Conservation (phyloP, 1,139 yeast species). For the Yamadazyma spencermartinsiae region DNA sequence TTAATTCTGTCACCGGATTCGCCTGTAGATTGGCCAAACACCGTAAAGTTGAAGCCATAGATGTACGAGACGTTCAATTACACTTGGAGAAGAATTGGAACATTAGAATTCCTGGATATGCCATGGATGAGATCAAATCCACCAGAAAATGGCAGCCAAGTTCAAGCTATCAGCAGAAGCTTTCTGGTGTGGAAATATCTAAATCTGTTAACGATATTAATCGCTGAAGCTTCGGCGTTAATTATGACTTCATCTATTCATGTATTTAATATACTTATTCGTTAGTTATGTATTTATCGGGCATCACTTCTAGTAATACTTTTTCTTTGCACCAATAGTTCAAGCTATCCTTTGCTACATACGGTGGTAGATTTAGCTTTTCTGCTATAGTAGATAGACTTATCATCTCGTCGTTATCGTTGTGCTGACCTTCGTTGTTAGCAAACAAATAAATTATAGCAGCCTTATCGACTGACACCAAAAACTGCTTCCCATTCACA, state of each 20-base stretch:
- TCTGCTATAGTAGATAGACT: neutral
- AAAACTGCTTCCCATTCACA: conserved; percentile 42
- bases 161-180: conserved; percentile 66
- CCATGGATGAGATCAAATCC: conserved; percentile 86
- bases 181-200: conserved; percentile 30
- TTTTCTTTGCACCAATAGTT: conserved; percentile 59
- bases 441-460: conserved; percentile 59
- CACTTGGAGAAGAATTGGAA: conserved; percentile 96
- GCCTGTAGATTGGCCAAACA: conserved; percentile 96
- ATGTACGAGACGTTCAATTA: conserved; percentile 85
- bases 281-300: conserved; percentile 25
- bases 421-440: conserved; percentile 26
- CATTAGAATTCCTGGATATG: conserved; percentile 88
- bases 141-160: conserved; percentile 83
- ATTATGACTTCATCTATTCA: conserved; percentile 4
- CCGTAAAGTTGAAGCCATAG: conserved; percentile 84
- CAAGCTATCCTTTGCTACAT: conserved; percentile 40
- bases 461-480: conserved; percentile 72
- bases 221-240: conserved; percentile 5
- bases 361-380: conserved; percentile 37
- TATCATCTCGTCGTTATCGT: conserved; percentile 11
- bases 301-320: conserved; percentile 40
- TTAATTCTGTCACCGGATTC: conserved; percentile 83
- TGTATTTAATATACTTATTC: too few relatives aligned
- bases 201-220: conserved; percentile 25